Base-by-base conservation (phyloP, 2,329 filamentous ascomycete species). In the Colletotrichum orchidophilum region DNA sequence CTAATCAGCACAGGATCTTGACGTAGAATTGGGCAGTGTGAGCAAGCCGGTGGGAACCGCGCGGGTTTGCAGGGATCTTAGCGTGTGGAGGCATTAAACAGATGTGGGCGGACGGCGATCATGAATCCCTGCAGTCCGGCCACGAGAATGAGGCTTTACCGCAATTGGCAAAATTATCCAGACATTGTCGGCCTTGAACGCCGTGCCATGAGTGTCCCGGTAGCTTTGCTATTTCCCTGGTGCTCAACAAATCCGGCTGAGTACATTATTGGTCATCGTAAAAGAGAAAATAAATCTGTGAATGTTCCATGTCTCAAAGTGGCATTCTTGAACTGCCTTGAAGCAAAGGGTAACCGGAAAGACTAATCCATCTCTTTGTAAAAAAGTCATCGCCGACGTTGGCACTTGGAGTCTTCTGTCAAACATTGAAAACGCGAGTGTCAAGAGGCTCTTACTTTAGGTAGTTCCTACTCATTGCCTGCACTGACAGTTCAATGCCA, bases 11-110 rank as follows among this genome's bases (percentile, higher is more conserved):
- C 15, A 46, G 18, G 18, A n/a, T 46, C 5, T 46, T 46, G 39
- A 46, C 18, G 39, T 18, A 46, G 39, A 18, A 46, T 18, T 46
- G 39, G 39, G 39, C 39, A 46, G 18, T n/a, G n/a, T 8, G 18
- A 46, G 39, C 21, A 76, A 78, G 0, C 77, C 80, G 0, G 66
- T 59, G 0, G 81, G 79, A 0, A 26, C 63, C 63, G 63, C 63
- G 63, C 63, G 63, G 54, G 54, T 50, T 50, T 31, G 54, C 63
- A 66, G 50, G 54, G 63, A 59, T 59, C 21, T 59, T 21, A 49
- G 13, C 13, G 29, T 49, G 33, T 42, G 63, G 63, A 66, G 49
- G 63, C 54, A 55, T 64, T 55, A 42, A 64, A 33, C 49, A 55
- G 33, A 50, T 50, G 21, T 53, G 29, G 49, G 21, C 9, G 27